Evolutionary conservation across 2,329 filamentous ascomycete species (phyloP).

Genomic region (Phialophora tarda): DNA sequence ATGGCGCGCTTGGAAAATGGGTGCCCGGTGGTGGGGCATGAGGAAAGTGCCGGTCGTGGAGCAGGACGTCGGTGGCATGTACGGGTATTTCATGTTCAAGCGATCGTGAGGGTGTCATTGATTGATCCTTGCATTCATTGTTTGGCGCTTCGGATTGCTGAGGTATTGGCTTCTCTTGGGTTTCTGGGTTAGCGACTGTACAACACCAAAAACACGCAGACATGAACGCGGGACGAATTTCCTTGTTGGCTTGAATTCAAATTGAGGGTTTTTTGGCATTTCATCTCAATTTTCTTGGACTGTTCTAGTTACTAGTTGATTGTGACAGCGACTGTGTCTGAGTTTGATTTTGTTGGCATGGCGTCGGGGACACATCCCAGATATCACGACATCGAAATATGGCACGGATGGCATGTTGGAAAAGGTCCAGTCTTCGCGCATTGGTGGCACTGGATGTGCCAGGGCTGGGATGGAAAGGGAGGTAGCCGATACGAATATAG

Average conservation of each 20-base stretch:
- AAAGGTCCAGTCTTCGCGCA: too few relatives aligned
- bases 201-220: not conserved
- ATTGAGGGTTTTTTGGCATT: not conserved
- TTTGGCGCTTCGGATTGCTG: not conserved
- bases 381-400: too few relatives aligned
- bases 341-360: not conserved
- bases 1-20: slow-evolving; percentile 77
- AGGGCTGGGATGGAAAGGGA: too few relatives aligned
- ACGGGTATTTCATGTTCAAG: slow-evolving; percentile 66
- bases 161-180: not conserved
- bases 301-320: not conserved
- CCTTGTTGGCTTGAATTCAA: not conserved
- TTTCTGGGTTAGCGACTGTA: not conserved
- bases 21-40: slow-evolving; percentile 83
- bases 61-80: slow-evolving; percentile 63
- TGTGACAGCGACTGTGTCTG: not conserved
- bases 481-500: too few relatives aligned
- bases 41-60: slow-evolving; percentile 66
- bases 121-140: not conserved
- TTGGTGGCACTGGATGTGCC: too few relatives aligned
- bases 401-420: too few relatives aligned
- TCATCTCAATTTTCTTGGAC: too few relatives aligned
- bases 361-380: too few relatives aligned
- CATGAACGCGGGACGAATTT: not conserved
- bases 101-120: slow-evolving; percentile 39